phyloP scores from a whole-genome alignment of 2,329 filamentous ascomycete species.

The Alternaria triticimaculans region DNA sequence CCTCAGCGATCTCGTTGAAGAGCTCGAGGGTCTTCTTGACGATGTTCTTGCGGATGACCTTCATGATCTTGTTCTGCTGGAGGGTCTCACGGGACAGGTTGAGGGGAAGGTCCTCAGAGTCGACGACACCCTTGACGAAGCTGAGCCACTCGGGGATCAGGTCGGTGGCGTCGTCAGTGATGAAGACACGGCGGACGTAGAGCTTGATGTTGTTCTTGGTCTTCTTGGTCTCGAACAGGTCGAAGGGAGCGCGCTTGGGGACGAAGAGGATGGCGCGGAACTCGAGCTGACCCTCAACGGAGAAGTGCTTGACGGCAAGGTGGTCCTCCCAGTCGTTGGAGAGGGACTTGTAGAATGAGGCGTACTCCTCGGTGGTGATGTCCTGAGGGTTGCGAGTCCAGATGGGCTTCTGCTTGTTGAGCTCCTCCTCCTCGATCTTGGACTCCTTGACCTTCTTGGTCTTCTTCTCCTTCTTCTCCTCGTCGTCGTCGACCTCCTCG shows the following conservation, averaged over 20 bases:
- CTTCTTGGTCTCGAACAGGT: constrained; percentile 99
- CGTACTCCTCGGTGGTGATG: constrained; percentile 96
- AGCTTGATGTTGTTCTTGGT: constrained; percentile 99
- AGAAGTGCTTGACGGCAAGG: constrained; percentile 99
- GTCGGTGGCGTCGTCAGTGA: constrained; percentile 98
- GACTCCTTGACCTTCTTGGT: constrained; percentile 99
- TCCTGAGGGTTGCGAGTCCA: constrained; percentile 98
- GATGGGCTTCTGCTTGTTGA: constrained; percentile 99
- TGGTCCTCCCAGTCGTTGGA: constrained; percentile 99
- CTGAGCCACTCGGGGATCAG: constrained; percentile 99
- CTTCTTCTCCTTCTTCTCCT: constrained; percentile 89
- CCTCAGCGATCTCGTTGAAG: constrained; percentile 98
- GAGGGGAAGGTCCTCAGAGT: constrained; percentile 98
- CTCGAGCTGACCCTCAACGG: constrained; percentile 99
- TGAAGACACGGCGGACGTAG: constrained; percentile 99
- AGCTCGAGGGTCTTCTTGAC: constrained; percentile 99
- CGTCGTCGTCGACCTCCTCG: constrained; percentile 89
- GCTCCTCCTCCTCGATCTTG: constrained; percentile 98
- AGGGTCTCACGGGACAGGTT: constrained; percentile 99
- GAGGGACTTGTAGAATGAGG: constrained; percentile 99
- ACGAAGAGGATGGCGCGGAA: constrained; percentile 99
- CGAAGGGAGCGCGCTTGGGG: constrained; percentile 98
- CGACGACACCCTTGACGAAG: constrained; percentile 99
- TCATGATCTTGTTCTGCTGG: constrained; percentile 99
- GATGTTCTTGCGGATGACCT: constrained; percentile 99